phyloP scores from a whole-genome alignment of 352 stramenopile genomes.

The Lagenidium giganteum region DNA sequence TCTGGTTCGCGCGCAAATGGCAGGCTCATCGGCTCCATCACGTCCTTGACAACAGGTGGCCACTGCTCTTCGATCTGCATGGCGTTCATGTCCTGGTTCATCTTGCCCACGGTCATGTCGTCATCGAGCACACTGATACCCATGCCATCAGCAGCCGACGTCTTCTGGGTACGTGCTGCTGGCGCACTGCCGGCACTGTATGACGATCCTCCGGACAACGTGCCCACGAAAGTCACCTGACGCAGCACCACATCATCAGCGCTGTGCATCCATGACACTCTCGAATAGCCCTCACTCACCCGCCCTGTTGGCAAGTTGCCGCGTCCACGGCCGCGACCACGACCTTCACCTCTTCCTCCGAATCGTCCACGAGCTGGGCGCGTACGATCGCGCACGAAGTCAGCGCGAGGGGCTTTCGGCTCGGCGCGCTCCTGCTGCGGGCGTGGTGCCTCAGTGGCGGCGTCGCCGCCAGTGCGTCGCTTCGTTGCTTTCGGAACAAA shows the following conservation, averaged over 20 bases:
- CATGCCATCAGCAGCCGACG: conserved; percentile 60
- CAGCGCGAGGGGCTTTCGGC: conserved; percentile 28
- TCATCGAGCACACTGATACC: conserved; percentile 84
- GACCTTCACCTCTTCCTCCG: conserved; percentile 21
- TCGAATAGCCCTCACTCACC: conserved; percentile 4
- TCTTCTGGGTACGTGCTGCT: conserved; percentile 43
- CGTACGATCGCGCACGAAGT: conserved; percentile 30
- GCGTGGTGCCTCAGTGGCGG: conserved; percentile 6
- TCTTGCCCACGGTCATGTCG: conserved; percentile 27
- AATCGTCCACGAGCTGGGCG: conserved; percentile 19
- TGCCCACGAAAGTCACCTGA: conserved; percentile 70
- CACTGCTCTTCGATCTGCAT: conserved; percentile 74
- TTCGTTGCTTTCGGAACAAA: conserved; percentile 75
- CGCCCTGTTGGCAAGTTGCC: conserved; percentile 58
- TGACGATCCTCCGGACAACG: conserved; percentile 73
- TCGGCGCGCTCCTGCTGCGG: conserved; percentile 20
- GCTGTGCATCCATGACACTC: neutral
- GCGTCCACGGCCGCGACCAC: conserved; percentile 44
- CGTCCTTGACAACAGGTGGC: conserved; percentile 71
- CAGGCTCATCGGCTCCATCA: conserved; percentile 81
- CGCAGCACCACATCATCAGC: conserved; percentile 1
- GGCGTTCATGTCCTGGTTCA: conserved; percentile 41
- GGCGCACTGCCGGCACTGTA: conserved; percentile 41
- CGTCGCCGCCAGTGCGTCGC: conserved; percentile 34
- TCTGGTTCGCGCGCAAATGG: conserved; percentile 64